Base-by-base conservation (phyloP, 2,329 filamentous ascomycete genomes). In the Hysterium pulicare region DNA sequence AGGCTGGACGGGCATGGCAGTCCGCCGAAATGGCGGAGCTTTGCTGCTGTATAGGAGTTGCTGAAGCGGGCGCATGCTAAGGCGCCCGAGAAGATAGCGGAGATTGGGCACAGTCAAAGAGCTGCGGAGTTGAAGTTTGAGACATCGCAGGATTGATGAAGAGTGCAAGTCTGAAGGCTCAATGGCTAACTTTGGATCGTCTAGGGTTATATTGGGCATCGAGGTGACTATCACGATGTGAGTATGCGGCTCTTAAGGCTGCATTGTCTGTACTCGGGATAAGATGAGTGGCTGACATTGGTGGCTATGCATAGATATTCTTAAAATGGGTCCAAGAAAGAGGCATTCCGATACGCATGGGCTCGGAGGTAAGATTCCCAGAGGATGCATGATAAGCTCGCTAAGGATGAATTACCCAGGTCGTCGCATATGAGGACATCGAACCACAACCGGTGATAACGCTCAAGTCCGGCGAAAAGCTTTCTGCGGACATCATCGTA, bases 401-500 rank as follows among this genome's bases (percentile, higher is more conserved):
- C n/a, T n/a, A n/a, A n/a, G n/a, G n/a, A n/a, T n/a, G n/a, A n/a
- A n/a, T n/a, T n/a, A n/a, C n/a, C n/a, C n/a, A n/a, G n/a, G n/a
- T n/a, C n/a, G n/a, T 55, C 1, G 44, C 17, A 8, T 55, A 44
- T 21, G 47, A 51, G 9, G 52, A 55, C 39, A 33, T 24, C 5
- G 48, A 50, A 19, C 44, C 44, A 21, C 44, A 50, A 21, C 37
- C 52, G 4, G 28, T 26, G n/a, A 44, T 55, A 15, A 48, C 42
- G 10, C 45, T 55, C 3, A 53, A 46, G 21, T 34, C 19, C 9
- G 52, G 52, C 3, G 50, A 55, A 40, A 41, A 32, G 2, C 61
- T 70, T 35, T 42, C 48, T 2, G 74, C 71, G 0, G 72, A 77
- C 53, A 51, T 77, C 1, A 62, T 77, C 5, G 58, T 77, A 9